phyloP scores from a whole-genome alignment of 2,329 filamentous ascomycete genomes.

The Ophiostoma ulmi region DNA sequence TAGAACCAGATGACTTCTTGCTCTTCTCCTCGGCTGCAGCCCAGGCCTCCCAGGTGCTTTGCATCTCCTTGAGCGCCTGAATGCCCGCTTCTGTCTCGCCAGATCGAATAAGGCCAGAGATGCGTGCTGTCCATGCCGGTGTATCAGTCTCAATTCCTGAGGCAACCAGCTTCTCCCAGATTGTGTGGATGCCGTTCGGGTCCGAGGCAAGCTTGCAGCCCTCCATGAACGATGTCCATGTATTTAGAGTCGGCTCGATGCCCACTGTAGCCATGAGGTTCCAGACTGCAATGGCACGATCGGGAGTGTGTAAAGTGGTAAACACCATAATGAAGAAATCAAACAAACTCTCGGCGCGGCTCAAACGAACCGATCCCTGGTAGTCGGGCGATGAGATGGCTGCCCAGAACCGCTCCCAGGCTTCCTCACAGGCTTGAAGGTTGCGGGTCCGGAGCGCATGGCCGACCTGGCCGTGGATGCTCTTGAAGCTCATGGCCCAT shows the following conservation, averaged over 20 bases:
- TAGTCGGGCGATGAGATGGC: slow-evolving; percentile 26
- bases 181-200: slow-evolving; percentile 52
- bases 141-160: slow-evolving; percentile 58
- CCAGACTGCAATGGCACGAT: slow-evolving; percentile 35
- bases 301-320: slow-evolving; percentile 32
- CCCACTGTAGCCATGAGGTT: slow-evolving; percentile 44
- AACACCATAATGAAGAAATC: slow-evolving; percentile 37
- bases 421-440: slow-evolving; percentile 28
- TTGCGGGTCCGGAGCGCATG: slow-evolving; percentile 32
- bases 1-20: neutral
- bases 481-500: slow-evolving; percentile 7
- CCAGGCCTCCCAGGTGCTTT: slow-evolving; percentile 49
- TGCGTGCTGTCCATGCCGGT: slow-evolving; percentile 63
- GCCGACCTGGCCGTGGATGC: slow-evolving; percentile 30
- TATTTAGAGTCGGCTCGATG: slow-evolving; percentile 54
- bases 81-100: slow-evolving; percentile 54
- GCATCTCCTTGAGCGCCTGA: slow-evolving; percentile 61
- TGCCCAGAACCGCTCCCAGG: slow-evolving; percentile 34
- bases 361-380: slow-evolving; percentile 25
- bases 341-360: slow-evolving; percentile 29
- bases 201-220: slow-evolving; percentile 62
- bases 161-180: slow-evolving; percentile 61
- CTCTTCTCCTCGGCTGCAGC: neutral
- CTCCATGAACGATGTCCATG: slow-evolving; percentile 69
- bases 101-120: slow-evolving; percentile 59